Evolutionary conservation across 371 early-diverging fungal species (phyloP), one percentile per base, ranked within the genome.

Genomic region (Mucor mucedo): DNA sequence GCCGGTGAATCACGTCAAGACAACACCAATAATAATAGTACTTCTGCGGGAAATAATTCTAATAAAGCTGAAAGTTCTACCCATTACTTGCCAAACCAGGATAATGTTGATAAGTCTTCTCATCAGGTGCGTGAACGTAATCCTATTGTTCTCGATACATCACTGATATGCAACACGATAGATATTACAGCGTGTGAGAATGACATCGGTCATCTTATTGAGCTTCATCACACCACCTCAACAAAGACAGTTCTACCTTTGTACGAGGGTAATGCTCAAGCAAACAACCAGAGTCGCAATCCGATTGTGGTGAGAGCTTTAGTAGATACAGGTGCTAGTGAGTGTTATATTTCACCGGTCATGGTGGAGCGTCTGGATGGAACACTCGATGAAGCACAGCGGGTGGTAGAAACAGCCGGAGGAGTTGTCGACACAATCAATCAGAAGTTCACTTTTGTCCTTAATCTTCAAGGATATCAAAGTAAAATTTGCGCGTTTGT

Each of bases 351-450:
- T 13, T 29, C 52, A 13, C 5, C 32, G n/a, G n/a, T n/a, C n/a
- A n/a, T 47, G 2, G 27, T 47, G 28, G n/a, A 5, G 48, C 48
- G n/a, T 5, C 3, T 47, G 48, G 48, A 27, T 21, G 48, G 48
- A 27, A 21, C 7, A 5, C 27, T 27, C 11, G 28, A 27, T 5
- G 5, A 10, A 27, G 54, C 55, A 5, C 13, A 33, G 9, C 55
- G 55, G 9, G 44, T 33, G 44, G 57, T 63, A 0, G 58, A 63
- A 52, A 63, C 64, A 14, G 58, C 58, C 2, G 52, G 64, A 42
- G 64, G 64, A 14, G 4, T 10, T 3, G 35, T 55, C 3, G 21
- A 30, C 0, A n/a, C 14, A 7, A 58, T 65, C 4, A 13, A 58
- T 35, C n/a, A 52, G 3, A 58, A 65, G 30, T 47, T 58, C 3